These are phyloP conservation scores for Fraxinus platypoda DNA, from an alignment of 305 asterid genomes.

Conservation along the genomic window DNA sequence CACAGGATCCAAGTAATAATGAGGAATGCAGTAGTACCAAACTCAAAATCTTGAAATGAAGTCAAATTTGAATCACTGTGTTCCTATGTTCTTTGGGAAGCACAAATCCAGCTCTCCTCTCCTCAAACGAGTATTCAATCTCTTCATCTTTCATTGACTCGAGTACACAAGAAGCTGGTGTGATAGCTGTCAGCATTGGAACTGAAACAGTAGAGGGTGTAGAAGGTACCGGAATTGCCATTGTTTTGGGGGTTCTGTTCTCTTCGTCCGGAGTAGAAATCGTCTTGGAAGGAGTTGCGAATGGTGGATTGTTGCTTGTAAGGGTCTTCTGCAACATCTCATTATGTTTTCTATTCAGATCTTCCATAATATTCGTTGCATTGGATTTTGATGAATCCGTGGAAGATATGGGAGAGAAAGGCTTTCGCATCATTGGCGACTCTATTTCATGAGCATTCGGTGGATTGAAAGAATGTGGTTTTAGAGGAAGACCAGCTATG, in stretches of 20 bases:
- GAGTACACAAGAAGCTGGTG: slow-evolving; percentile 39
- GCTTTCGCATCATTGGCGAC: slow-evolving; percentile 60
- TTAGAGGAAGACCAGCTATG: slow-evolving; percentile 63
- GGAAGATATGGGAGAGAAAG: slow-evolving; percentile 91
- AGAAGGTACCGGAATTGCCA: slow-evolving; percentile 45
- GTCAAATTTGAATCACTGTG: slow-evolving; percentile 32
- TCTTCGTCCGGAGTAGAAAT: slow-evolving; percentile 46
- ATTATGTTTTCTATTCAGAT: slow-evolving; percentile 54
- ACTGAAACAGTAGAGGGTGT: slow-evolving; percentile 62
- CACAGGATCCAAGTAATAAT: slow-evolving; percentile 20
- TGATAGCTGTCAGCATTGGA: slow-evolving; percentile 66
- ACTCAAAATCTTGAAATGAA: not conserved
- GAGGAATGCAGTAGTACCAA: slow-evolving; percentile 16
- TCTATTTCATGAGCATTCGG: slow-evolving; percentile 48
- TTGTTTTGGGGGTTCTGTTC: slow-evolving; percentile 65
- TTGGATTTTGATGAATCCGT: slow-evolving; percentile 66
- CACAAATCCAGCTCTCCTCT: slow-evolving; percentile 71
- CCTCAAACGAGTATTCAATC: slow-evolving; percentile 86
- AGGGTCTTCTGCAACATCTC: slow-evolving; percentile 60
- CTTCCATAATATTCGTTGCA: slow-evolving; percentile 58
- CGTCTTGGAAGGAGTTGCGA: slow-evolving; percentile 66
- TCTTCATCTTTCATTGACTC: slow-evolving; percentile 46
- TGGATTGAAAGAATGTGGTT: slow-evolving; percentile 41
- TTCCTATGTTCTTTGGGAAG: slow-evolving; percentile 42
- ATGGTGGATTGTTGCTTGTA: slow-evolving; percentile 44